These are phyloP conservation scores for Aspergillus brasiliensis DNA, from an alignment of 2,329 filamentous ascomycete genomes.

Conservation along the genomic window DNA sequence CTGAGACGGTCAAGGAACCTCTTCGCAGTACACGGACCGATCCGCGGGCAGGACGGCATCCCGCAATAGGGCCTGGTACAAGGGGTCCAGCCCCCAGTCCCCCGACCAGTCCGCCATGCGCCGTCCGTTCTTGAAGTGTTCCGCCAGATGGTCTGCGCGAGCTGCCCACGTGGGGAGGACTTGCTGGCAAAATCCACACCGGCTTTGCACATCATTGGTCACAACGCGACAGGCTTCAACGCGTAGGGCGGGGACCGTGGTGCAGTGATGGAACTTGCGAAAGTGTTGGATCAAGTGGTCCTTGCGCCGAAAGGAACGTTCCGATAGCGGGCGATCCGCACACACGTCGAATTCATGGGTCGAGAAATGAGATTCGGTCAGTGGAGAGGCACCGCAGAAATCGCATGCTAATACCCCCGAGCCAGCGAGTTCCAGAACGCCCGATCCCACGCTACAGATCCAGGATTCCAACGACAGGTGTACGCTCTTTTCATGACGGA, in stretches of 20 bases:
- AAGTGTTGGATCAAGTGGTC: conserved; percentile 61
- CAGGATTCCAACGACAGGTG: conserved; percentile 52
- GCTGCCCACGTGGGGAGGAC: conserved; percentile 54
- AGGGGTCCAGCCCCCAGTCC: conserved; percentile 52
- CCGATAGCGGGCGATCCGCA: conserved; percentile 52
- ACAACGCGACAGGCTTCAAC: conserved; percentile 59
- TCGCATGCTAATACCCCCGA: conserved; percentile 38
- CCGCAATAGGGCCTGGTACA: conserved; percentile 34
- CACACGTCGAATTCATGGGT: conserved; percentile 58
- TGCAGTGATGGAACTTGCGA: conserved; percentile 56
- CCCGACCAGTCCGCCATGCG: conserved; percentile 59
- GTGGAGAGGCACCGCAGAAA: conserved; percentile 52
- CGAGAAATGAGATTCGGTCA: conserved; percentile 50
- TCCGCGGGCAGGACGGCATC: conserved; percentile 38
- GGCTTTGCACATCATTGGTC: conserved; percentile 53
- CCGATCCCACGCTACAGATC: conserved; percentile 32
- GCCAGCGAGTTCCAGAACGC: conserved; percentile 13
- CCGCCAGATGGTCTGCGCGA: conserved; percentile 55
- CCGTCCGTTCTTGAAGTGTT: conserved; percentile 57
- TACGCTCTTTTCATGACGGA: conserved; percentile 53
- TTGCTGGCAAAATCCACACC: conserved; percentile 57
- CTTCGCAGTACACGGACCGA: conserved; percentile 3
- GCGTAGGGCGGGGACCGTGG: conserved; percentile 50
- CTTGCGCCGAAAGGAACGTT: conserved; percentile 59
- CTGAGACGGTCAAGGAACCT: background rate